Base-by-base conservation (phyloP, 2,329 filamentous ascomycete genomes). In the Dactylellina drechsleri region DNA sequence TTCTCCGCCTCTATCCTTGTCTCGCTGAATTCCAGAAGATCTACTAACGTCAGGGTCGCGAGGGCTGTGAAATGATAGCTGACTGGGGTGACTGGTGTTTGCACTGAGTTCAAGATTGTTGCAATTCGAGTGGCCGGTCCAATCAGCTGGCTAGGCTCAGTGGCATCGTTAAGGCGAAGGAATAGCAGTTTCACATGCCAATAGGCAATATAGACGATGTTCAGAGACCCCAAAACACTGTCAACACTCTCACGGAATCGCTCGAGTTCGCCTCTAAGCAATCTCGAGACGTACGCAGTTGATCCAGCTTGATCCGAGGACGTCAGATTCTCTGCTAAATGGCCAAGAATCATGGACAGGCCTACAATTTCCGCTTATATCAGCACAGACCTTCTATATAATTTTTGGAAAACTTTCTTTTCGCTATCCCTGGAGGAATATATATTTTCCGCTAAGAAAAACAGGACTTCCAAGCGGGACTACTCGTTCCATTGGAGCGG, bases 151-250 rank as follows among this genome's bases (percentile, higher is more conserved):
- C 84, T 82, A 0, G 87, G 84, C 47, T 86, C 85, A 0, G 86
- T 84, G 10, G 84, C 84, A 0, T 87, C 85, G 43, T 86, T 86
- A 64, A 89, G 83, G 1, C 91, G 84, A 60, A 88, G 87, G 8
- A 87, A 84, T 16, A 92, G 83, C 7, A 92, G 84, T 75, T 88
- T 87, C 77, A 87, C 85, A 80, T 92, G 89, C 86, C 90, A 91
- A 81, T 91, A 92, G 16, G 86, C 86, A 23, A 92, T 84, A 77
- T 90, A 87, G 1, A 92, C 84, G 36, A 90, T 84, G 20, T 87
- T 87, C 26, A 89, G 83, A 50, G 85, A 84, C 12, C 84, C 82
- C 80, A 83, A 83, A 54, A 83, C 80, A 5, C 79, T 81, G 2
- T 90, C 88, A 1, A 92, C 84, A 64, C 87, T 85, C 80, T 90